Evolutionary conservation across 768 basidiomycete species (phyloP).

Genomic region (Amanita molliuscula): DNA sequence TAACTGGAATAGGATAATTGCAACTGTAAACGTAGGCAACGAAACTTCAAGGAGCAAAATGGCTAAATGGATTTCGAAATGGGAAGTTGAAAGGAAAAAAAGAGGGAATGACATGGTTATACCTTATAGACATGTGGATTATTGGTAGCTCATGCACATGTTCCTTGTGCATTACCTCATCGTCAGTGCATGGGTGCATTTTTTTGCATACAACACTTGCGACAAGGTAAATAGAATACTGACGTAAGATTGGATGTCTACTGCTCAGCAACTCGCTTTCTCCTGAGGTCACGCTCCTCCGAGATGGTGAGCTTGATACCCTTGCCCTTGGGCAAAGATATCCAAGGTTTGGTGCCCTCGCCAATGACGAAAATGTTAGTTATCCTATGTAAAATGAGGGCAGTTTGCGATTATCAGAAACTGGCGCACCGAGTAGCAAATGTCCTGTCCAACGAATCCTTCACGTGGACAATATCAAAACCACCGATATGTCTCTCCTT

Average conservation of each 20-base stretch:
- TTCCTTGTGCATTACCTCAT: not conserved
- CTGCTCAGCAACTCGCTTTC: slow-evolving; percentile 67
- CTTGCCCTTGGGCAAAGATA: slow-evolving; percentile 96
- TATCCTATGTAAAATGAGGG: slow-evolving; percentile 40
- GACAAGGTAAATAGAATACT: slow-evolving; percentile 16
- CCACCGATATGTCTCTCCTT: slow-evolving; percentile 97
- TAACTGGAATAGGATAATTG: slow-evolving; percentile 82
- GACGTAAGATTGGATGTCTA: slow-evolving; percentile 21
- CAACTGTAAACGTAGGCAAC: slow-evolving; percentile 86
- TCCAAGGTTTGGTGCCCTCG: slow-evolving; percentile 90
- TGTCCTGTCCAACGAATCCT: slow-evolving; percentile 88
- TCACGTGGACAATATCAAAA: slow-evolving; percentile 98
- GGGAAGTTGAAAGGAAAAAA: slow-evolving; percentile 76
- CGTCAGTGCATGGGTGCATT: not conserved
- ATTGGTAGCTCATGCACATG: slow-evolving; percentile 27
- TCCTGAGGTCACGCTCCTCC: slow-evolving; percentile 89
- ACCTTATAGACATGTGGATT: slow-evolving; percentile 33
- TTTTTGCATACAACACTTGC: slow-evolving; percentile 30
- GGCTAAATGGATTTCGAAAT: slow-evolving; percentile 79
- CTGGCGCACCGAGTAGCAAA: slow-evolving; percentile 88
- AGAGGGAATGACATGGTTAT: slow-evolving; percentile 26
- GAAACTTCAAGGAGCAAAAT: slow-evolving; percentile 73
- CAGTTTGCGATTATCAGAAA: not conserved
- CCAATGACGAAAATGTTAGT: slow-evolving; percentile 98
- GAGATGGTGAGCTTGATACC: slow-evolving; percentile 96